Conservation (phyloP, 768 basidiomycete genomes). For the Tricholoma matsutake region DNA sequence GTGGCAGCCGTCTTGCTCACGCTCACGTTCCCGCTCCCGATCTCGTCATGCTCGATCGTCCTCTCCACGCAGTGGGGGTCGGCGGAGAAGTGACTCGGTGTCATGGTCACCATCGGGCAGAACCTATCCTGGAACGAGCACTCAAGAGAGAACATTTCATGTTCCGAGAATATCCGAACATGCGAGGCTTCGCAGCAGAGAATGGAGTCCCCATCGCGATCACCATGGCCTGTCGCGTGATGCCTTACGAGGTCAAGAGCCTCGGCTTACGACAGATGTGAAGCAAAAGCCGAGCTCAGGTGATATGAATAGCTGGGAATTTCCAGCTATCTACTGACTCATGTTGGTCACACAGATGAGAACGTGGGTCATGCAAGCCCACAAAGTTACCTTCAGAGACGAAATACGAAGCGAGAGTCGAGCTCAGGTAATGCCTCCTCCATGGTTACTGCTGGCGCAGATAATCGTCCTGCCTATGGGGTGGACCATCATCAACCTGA, state of each 20-base stretch:
- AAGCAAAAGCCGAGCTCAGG: background rate
- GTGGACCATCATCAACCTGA: background rate
- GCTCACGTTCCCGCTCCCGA: slow-evolving; percentile 28
- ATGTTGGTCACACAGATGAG: background rate
- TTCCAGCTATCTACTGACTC: background rate
- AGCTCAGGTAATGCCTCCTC: background rate
- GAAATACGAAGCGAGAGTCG: background rate
- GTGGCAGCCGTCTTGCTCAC: slow-evolving; percentile 24
- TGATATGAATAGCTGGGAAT: background rate
- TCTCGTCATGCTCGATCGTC: background rate
- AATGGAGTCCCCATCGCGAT: background rate
- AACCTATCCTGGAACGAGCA: slow-evolving; percentile 13
- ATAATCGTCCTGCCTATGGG: background rate
- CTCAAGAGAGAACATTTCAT: background rate
- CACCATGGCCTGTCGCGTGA: background rate
- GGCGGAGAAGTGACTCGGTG: slow-evolving; percentile 15
- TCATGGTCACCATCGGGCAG: slow-evolving; percentile 38
- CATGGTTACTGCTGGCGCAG: background rate
- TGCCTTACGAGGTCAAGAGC: background rate
- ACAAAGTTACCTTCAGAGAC: background rate
- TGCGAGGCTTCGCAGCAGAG: slow-evolving; percentile 5
- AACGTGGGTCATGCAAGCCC: background rate
- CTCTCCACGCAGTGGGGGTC: slow-evolving; percentile 11
- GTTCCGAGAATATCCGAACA: background rate
- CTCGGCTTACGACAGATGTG: background rate